Conservation (phyloP, 192 early-diverging fungal species). For the Coemansia sp. region DNA sequence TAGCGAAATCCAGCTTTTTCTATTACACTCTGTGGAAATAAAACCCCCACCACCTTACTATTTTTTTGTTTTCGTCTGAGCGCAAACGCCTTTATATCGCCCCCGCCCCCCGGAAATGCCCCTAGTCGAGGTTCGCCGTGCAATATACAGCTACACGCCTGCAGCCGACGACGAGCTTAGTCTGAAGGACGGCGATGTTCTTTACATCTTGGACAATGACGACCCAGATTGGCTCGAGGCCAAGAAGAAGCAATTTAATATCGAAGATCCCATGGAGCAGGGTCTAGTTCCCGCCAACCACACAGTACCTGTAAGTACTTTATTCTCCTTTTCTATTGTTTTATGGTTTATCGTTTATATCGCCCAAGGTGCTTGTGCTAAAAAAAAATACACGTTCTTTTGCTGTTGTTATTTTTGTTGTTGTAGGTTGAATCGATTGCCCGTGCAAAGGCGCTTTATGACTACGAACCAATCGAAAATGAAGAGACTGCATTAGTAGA, state of each 20-base stretch:
- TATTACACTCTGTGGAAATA: too few species aligned
- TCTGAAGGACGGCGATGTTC: slow-evolving; percentile 81
- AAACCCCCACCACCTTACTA: neutral
- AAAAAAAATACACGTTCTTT: neutral
- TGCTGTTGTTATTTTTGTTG: neutral
- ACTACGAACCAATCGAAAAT: slow-evolving; percentile 76
- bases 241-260: slow-evolving; percentile 60
- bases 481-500: slow-evolving; percentile 84
- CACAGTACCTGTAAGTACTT: slow-evolving; percentile 62
- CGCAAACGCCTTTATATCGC: neutral
- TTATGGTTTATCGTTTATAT: neutral
- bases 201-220: slow-evolving; percentile 82
- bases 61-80: neutral
- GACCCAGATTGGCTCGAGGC: slow-evolving; percentile 94
- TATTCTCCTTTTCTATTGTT: neutral
- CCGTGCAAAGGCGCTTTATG: slow-evolving; percentile 70
- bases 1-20: too few species aligned
- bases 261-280: slow-evolving; percentile 51
- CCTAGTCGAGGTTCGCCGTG: slow-evolving; percentile 61
- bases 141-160: slow-evolving; percentile 89
- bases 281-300: slow-evolving; percentile 91
- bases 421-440: slow-evolving; percentile 57
- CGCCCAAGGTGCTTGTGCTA: neutral
- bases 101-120: slow-evolving; percentile 27
- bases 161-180: slow-evolving; percentile 79